Evolutionary conservation across 1,284 basidiomycete species (phyloP).

Genomic region (Apiotrichum gamsii): DNA sequence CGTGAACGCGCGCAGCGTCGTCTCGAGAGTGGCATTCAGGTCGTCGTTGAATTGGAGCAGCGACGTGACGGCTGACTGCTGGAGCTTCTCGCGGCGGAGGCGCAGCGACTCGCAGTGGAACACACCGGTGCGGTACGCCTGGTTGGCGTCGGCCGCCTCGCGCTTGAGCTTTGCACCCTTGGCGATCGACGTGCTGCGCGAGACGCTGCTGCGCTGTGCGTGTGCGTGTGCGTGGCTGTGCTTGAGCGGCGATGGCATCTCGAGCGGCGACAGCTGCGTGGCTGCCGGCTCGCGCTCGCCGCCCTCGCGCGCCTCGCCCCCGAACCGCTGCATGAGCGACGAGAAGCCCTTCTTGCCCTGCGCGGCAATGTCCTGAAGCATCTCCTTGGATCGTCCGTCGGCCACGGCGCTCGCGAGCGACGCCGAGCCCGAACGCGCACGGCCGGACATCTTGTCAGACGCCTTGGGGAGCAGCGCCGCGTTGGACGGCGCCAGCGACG

Average conservation of each 20-base stretch:
- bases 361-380: conserved; percentile 42
- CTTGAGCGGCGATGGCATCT: not conserved
- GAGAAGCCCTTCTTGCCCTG: conserved; percentile 45
- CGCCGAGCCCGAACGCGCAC: conserved; percentile 26
- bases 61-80: conserved; percentile 78
- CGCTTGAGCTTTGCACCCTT: conserved; percentile 72
- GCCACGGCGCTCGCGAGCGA: conserved; percentile 4
- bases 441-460: not conserved
- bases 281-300: conserved; percentile 14
- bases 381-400: conserved; percentile 41
- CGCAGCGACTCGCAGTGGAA: conserved; percentile 91
- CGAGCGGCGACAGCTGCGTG: not conserved
- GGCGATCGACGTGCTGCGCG: conserved; percentile 50
- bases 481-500: not conserved
- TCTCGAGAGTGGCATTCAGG: conserved; percentile 60
- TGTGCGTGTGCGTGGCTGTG: not conserved
- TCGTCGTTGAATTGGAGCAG: conserved; percentile 73
- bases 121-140: conserved; percentile 83
- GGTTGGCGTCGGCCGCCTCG: conserved; percentile 92
- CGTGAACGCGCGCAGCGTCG: conserved; percentile 62
- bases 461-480: too few species aligned
- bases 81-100: conserved; percentile 69
- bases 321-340: conserved; percentile 43
- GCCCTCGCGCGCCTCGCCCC: conserved; percentile 34
- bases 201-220: not conserved